Evolutionary conservation across 2,329 filamentous ascomycete species (phyloP).

Genomic region (Hypoxylon sp.): DNA sequence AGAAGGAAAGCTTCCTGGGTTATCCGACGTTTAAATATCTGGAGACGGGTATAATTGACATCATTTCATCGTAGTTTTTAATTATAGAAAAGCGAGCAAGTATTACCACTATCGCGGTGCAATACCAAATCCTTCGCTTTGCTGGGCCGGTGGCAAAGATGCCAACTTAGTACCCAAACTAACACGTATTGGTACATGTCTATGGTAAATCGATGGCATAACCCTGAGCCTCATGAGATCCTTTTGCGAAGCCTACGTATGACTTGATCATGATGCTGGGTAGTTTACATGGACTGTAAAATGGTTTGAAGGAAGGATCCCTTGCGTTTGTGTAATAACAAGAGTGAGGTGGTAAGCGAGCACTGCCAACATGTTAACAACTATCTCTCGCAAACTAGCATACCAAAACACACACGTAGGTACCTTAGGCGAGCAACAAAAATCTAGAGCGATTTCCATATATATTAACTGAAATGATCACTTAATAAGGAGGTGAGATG

Average conservation of each 20-base stretch:
- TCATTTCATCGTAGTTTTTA: not conserved
- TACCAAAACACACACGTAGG: not conserved
- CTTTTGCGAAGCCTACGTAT: not conserved
- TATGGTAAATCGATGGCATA: not conserved
- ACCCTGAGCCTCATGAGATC: not conserved
- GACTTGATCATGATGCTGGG: not conserved
- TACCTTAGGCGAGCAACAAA: too few relatives aligned
- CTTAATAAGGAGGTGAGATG: too few relatives aligned
- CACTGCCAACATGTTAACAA: not conserved
- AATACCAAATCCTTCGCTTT: not conserved
- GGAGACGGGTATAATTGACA: not conserved
- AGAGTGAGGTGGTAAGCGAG: not conserved
- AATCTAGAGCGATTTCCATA: too few relatives aligned
- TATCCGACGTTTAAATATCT: not conserved
- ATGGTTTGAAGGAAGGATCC: not conserved
- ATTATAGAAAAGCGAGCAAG: not conserved
- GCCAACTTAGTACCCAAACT: not conserved
- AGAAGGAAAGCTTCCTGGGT: not conserved
- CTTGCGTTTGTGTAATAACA: not conserved
- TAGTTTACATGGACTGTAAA: not conserved
- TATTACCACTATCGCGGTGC: not conserved
- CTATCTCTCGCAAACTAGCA: not conserved
- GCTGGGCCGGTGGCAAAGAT: not conserved
- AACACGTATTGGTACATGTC: not conserved
- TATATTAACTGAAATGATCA: too few relatives aligned